These are phyloP conservation scores for Stemphylium vesicarium DNA, from an alignment of 2,329 filamentous ascomycete species.

Conservation along the genomic window DNA sequence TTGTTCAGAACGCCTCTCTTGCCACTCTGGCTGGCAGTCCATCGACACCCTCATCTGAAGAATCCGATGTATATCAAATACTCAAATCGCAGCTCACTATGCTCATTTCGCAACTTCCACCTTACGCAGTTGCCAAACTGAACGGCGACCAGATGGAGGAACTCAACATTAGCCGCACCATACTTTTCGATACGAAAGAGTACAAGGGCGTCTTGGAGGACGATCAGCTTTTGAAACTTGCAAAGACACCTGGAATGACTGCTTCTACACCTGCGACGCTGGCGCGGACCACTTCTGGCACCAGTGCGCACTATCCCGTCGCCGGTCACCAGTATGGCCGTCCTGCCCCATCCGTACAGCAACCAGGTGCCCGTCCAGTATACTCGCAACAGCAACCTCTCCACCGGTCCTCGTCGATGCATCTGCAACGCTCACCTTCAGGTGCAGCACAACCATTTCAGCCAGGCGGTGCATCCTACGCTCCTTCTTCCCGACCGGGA, in stretches of 20 bases:
- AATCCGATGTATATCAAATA: slow-evolving; percentile 69
- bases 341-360: slow-evolving; percentile 31
- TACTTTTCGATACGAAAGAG: slow-evolving; percentile 74
- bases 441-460: slow-evolving; percentile 39
- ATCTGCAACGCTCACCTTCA: slow-evolving; percentile 45
- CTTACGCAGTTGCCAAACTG: slow-evolving; percentile 84
- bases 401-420: slow-evolving; percentile 46
- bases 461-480: slow-evolving; percentile 36
- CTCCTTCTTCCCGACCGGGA: slow-evolving; percentile 31
- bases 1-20: slow-evolving; percentile 71
- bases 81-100: slow-evolving; percentile 77
- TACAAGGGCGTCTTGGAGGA: slow-evolving; percentile 84
- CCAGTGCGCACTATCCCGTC: slow-evolving; percentile 39
- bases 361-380: slow-evolving; percentile 37
- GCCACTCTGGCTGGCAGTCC: slow-evolving; percentile 61
- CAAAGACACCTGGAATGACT: slow-evolving; percentile 48
- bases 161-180: slow-evolving; percentile 78
- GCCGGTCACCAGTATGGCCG: slow-evolving; percentile 42
- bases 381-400: slow-evolving; percentile 46
- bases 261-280: slow-evolving; percentile 38
- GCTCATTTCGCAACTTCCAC: slow-evolving; percentile 77
- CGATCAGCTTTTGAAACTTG: slow-evolving; percentile 64
- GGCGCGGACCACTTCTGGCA: slow-evolving; percentile 33
- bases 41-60: slow-evolving; percentile 68
- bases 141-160: slow-evolving; percentile 86